These are phyloP conservation scores for Dioscorea dumetorum DNA, from an alignment of 106 monocot genomes.

Conservation along the genomic window DNA sequence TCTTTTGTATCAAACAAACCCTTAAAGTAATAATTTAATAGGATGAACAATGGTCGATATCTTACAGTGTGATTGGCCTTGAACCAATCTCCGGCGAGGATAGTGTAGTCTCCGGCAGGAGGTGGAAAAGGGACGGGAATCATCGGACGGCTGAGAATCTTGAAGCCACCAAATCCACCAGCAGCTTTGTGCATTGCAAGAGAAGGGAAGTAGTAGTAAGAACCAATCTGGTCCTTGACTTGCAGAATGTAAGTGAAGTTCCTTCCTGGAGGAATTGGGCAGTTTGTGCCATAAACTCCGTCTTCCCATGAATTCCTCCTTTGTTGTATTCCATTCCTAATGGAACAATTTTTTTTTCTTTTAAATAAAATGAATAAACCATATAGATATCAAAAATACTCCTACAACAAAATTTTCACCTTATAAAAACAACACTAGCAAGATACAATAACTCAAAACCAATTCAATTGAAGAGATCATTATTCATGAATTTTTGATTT, in stretches of 20 bases:
- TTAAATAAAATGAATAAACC: too few relatives aligned
- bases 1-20: too few relatives aligned
- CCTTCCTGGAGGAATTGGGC: conserved; percentile 40
- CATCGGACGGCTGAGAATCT: conserved; percentile 32
- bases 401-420: too few relatives aligned
- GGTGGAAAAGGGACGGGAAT: conserved; percentile 54
- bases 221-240: conserved; percentile 54
- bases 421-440: too few relatives aligned
- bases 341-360: too few relatives aligned
- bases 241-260: conserved; percentile 46
- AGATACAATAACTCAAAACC: too few relatives aligned
- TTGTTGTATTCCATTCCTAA: conserved; percentile 35
- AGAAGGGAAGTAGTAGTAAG: conserved; percentile 50
- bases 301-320: conserved; percentile 54
- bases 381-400: too few relatives aligned
- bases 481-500: too few relatives aligned
- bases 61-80: conserved; percentile 46
- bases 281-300: conserved; percentile 50
- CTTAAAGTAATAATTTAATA: too few relatives aligned
- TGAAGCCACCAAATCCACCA: conserved; percentile 42
- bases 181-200: conserved; percentile 51
- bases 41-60: neutral
- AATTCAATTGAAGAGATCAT: too few relatives aligned
- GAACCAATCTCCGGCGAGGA: conserved; percentile 52
- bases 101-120: conserved; percentile 37